Conservation (phyloP, 495 filamentous ascomycete genomes). For the Neurospora tetraspora region DNA sequence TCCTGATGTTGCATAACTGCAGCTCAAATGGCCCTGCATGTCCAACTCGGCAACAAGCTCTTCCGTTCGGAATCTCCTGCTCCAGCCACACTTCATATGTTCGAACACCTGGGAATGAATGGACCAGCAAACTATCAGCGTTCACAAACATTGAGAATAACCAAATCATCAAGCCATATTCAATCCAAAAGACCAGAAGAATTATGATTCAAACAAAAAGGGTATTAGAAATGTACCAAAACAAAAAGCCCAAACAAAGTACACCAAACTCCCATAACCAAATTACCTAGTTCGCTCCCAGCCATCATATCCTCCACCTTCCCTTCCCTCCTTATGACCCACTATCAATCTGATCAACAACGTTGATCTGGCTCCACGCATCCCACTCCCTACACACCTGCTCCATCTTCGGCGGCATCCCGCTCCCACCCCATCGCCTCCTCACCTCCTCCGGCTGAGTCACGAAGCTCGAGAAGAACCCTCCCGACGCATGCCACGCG, state of each 20-base stretch:
- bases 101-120: background rate
- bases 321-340: conserved; percentile 25
- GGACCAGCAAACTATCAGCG: background rate
- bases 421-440: conserved; percentile 2
- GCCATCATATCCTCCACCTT: background rate
- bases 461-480: conserved; percentile 42
- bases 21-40: background rate
- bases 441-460: conserved; percentile 34
- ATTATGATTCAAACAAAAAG: background rate
- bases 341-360: conserved; percentile 49
- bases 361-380: conserved; percentile 31
- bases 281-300: background rate
- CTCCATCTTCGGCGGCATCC: conserved; percentile 29
- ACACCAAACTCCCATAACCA: background rate
- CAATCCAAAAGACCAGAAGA: background rate
- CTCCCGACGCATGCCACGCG: conserved; percentile 46
- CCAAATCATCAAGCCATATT: background rate
- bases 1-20: background rate
- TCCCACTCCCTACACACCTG: conserved; percentile 44
- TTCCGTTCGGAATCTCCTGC: background rate
- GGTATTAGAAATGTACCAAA: background rate
- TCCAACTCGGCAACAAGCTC: background rate
- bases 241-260: background rate
- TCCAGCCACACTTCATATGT: background rate
- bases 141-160: background rate